Evolutionary conservation across 164 flowering plant species (phyloP).

Genomic region (Sextonia rubra): DNA sequence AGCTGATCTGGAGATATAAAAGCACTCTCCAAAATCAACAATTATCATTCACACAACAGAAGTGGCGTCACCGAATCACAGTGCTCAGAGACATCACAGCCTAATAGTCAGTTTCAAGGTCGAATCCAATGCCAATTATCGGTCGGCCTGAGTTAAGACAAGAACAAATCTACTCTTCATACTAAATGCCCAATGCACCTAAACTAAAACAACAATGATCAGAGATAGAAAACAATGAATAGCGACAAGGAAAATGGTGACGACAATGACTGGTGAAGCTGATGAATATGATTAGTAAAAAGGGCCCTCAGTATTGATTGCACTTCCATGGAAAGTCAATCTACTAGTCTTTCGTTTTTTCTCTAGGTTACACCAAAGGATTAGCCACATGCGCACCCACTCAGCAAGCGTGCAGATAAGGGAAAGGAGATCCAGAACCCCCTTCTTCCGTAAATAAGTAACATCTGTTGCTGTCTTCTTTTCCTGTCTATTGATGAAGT

Average conservation of each 20-base stretch:
- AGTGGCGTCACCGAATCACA: constrained; percentile 15
- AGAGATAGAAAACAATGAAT: constrained; percentile 20
- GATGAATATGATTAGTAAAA: constrained; percentile 11
- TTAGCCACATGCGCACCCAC: too few relatives aligned
- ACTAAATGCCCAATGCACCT: constrained; percentile 19
- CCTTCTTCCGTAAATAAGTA: constrained; percentile 4
- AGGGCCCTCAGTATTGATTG: constrained; percentile 13
- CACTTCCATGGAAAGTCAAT: constrained; percentile 9
- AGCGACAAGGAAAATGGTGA: constrained; percentile 15
- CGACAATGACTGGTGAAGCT: not conserved
- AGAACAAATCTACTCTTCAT: constrained; percentile 28
- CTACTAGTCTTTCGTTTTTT: not conserved
- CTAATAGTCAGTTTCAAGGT: constrained; percentile 14
- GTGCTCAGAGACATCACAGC: not conserved
- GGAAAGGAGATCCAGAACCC: constrained; percentile 6
- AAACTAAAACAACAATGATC: constrained; percentile 7
- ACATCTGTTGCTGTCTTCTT: not conserved
- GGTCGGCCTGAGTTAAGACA: constrained; percentile 34
- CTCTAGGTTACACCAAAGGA: too few relatives aligned
- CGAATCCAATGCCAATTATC: constrained; percentile 38
- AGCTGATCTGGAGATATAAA: constrained; percentile 33
- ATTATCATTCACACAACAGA: constrained; percentile 17
- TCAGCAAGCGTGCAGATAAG: not conserved
- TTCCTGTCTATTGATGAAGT: constrained; percentile 8
- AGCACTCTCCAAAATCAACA: constrained; percentile 28